Percentiles rank a stretch among this genome's conserved stretches.
These are phyloP conservation scores for Cystofilobasidium macerans DNA, from an alignment of 768 basidiomycete genomes.

Conservation along the genomic window DNA sequence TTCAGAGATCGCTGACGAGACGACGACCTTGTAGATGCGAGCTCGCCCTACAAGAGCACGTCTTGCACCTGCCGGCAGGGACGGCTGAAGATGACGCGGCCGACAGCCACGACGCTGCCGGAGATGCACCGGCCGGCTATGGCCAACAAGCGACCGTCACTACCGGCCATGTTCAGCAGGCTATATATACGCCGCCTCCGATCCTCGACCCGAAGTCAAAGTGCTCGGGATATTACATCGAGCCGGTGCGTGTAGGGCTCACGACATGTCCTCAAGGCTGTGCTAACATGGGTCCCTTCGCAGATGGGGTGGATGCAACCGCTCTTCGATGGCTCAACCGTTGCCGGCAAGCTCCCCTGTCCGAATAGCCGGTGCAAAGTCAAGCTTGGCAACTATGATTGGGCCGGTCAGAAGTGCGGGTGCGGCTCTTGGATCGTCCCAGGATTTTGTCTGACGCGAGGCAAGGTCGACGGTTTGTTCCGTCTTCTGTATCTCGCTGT, in stretches of 20 bases:
- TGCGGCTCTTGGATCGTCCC: slow-evolving; percentile 89
- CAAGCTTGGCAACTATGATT: slow-evolving; percentile 92
- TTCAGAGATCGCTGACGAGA: too few relatives aligned
- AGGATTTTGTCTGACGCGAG: slow-evolving; percentile 32
- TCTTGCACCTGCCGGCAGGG: slow-evolving; percentile 35
- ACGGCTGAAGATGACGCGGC: not conserved
- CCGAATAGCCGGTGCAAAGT: slow-evolving; percentile 81
- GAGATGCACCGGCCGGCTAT: not conserved
- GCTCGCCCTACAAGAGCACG: slow-evolving; percentile 79
- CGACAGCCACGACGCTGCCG: not conserved
- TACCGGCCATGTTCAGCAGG: not conserved
- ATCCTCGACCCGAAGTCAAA: slow-evolving; percentile 49
- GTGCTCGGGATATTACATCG: slow-evolving; percentile 95
- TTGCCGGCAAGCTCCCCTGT: slow-evolving; percentile 81
- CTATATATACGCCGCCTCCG: not conserved
- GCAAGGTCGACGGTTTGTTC: slow-evolving; percentile 4
- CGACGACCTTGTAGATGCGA: slow-evolving; percentile 53
- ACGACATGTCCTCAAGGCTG: not conserved
- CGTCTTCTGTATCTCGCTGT: not conserved
- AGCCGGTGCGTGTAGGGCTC: slow-evolving; percentile 55
- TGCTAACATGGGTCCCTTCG: slow-evolving; percentile 1
- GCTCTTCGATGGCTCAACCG: slow-evolving; percentile 58
- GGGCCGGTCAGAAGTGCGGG: slow-evolving; percentile 86
- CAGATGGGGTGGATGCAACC: slow-evolving; percentile 96
- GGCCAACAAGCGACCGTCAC: not conserved